phyloP scores from a whole-genome alignment of 495 filamentous ascomycete species.

The Penicillium malachiteum region DNA sequence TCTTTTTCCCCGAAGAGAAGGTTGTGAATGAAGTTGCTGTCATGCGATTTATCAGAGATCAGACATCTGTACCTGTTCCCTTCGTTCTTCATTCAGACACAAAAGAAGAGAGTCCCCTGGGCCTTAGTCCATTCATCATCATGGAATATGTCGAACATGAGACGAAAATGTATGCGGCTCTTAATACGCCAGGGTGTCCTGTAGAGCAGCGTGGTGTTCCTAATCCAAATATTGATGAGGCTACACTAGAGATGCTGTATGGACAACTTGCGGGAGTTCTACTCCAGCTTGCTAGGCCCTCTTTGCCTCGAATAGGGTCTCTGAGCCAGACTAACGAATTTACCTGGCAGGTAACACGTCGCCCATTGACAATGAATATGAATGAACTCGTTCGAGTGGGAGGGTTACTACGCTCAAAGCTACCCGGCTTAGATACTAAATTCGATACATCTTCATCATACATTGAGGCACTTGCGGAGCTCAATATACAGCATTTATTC shows the following conservation, averaged over 20 bases:
- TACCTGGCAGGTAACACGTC: constrained; percentile 17
- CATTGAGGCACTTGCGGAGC: constrained; percentile 9
- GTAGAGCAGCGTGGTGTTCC: constrained; percentile 19
- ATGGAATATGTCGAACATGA: constrained; percentile 41
- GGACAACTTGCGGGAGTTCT: constrained; percentile 32
- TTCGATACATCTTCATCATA: background rate
- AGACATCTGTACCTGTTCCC: constrained; percentile 39
- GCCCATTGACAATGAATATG: constrained; percentile 31
- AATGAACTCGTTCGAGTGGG: constrained; percentile 33
- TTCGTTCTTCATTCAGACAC: constrained; percentile 34
- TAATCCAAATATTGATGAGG: constrained; percentile 28
- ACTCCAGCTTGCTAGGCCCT: constrained; percentile 32
- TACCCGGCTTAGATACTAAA: constrained; percentile 6
- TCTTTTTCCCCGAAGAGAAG: constrained; percentile 37
- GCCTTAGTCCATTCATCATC: constrained; percentile 41
- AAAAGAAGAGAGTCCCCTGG: constrained; percentile 15
- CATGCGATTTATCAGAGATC: constrained; percentile 37
- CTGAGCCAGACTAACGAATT: constrained; percentile 25
- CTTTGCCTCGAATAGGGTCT: constrained; percentile 39
- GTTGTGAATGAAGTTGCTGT: constrained; percentile 40
- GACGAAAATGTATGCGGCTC: constrained; percentile 27
- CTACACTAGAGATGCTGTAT: constrained; percentile 30
- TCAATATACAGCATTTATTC: constrained; percentile 4
- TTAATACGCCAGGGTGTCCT: constrained; percentile 25
- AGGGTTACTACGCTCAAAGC: constrained; percentile 29